A percentile compares a stretch with the other conserved stretches of the same genome.
phyloP scores from a whole-genome alignment of 176 grass and related monocot species.

The Panicum miliaceum region DNA sequence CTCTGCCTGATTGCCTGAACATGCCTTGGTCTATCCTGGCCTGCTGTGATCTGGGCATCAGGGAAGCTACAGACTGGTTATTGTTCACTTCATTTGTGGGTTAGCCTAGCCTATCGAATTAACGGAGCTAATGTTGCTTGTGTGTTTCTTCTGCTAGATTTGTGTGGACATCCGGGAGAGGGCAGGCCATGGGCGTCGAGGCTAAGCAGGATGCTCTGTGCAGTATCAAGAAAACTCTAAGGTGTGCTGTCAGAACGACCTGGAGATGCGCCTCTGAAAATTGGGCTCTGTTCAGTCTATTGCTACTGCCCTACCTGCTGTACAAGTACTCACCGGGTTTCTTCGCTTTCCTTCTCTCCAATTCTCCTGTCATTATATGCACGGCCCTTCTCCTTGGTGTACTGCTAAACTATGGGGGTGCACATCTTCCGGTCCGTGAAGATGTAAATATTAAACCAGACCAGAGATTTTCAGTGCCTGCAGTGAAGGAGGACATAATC shows the following conservation, averaged over 20 bases:
- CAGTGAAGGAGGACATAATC: slow-evolving; percentile 19
- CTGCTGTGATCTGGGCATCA: background rate
- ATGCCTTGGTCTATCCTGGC: background rate
- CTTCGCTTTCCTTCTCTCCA: slow-evolving; percentile 58
- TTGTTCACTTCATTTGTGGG: background rate
- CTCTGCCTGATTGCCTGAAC: background rate
- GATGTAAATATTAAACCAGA: slow-evolving; percentile 36
- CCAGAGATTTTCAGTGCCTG: slow-evolving; percentile 24
- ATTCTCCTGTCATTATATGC: slow-evolving; percentile 70
- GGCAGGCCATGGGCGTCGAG: slow-evolving; percentile 26
- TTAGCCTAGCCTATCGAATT: background rate
- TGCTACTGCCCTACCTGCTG: slow-evolving; percentile 59
- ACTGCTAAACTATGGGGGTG: slow-evolving; percentile 58
- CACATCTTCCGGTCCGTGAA: slow-evolving; percentile 44
- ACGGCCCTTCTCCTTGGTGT: slow-evolving; percentile 68
- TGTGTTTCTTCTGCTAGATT: slow-evolving; percentile 28
- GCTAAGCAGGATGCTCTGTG: slow-evolving; percentile 20
- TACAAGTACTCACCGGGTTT: slow-evolving; percentile 56
- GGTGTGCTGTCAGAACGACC: slow-evolving; percentile 42
- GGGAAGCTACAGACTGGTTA: too few relatives aligned
- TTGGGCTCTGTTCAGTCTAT: slow-evolving; percentile 46
- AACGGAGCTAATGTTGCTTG: background rate
- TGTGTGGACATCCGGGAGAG: background rate
- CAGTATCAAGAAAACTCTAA: slow-evolving; percentile 46
- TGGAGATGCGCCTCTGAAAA: slow-evolving; percentile 59